Conservation (phyloP, 2,329 filamentous ascomycete species). For the Zymoseptoria crescenta region DNA sequence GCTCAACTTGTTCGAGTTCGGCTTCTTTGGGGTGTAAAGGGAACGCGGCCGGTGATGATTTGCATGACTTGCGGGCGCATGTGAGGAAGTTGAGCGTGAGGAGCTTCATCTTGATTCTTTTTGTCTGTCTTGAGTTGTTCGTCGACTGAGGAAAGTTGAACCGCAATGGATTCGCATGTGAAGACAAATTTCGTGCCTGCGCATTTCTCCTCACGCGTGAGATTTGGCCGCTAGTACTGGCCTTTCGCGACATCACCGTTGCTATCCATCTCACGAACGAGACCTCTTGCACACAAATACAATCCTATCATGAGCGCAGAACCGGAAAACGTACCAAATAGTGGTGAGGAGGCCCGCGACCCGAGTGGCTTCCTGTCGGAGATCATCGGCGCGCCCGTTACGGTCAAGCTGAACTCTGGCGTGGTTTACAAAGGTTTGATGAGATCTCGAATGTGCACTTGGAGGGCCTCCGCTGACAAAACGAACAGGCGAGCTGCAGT, state of each 20-base stretch:
- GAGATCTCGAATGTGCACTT: not conserved
- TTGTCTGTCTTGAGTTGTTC: not conserved
- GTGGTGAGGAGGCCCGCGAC: slow-evolving; percentile 64
- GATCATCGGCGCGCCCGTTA: slow-evolving; percentile 89
- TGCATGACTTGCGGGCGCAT: slow-evolving; percentile 94
- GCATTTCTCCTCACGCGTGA: not conserved
- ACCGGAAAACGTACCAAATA: slow-evolving; percentile 31
- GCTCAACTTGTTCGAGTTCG: slow-evolving; percentile 76
- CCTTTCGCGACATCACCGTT: not conserved
- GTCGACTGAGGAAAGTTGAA: not conserved
- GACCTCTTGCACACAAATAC: not conserved
- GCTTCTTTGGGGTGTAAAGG: slow-evolving; percentile 89
- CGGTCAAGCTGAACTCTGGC: slow-evolving; percentile 97
- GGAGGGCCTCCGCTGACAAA: slow-evolving; percentile 5
- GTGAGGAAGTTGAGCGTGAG: slow-evolving; percentile 94
- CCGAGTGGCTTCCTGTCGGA: slow-evolving; percentile 88
- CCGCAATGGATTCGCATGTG: not conserved
- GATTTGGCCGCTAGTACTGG: not conserved
- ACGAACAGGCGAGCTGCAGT: slow-evolving; percentile 78
- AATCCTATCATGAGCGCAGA: slow-evolving; percentile 14
- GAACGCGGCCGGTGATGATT: slow-evolving; percentile 68
- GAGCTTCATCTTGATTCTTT: slow-evolving; percentile 65
- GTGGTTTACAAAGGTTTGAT: slow-evolving; percentile 85
- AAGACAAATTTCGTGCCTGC: not conserved
- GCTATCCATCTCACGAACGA: not conserved